Evolutionary conservation across 106 monocot species (phyloP), one percentile per base, ranked within the genome.

Genomic region (Dendrobium chrysotoxum): DNA sequence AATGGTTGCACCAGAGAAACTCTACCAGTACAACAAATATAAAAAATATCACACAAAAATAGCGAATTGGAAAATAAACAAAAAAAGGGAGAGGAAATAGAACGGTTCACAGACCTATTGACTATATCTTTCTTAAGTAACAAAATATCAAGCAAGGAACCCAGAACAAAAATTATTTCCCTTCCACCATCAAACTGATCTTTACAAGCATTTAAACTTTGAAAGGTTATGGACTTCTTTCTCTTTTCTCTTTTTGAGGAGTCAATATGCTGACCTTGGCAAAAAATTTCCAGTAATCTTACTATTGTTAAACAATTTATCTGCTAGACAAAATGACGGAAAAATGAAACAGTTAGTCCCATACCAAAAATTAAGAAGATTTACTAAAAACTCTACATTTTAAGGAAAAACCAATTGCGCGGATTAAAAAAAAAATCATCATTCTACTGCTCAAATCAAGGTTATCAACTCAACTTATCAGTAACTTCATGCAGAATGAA

Each of bases 121-220:
- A 82, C 47, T 10, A 93, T 82, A 75, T 99, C 79, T 78, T 93
- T 93, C 85, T 91, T 98, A 38, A 92, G 77, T 26, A 93, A 80
- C 31, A 95, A 55, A 40, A 99, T 82, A 71, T 99, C 95, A 57
- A 99, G 90, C 81, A 95, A 84, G 42, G 98, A 88, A n/a, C 83
- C 61, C 53, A 99, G 81, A 74, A 87, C 16, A 64, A 64, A 84
- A 80, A 93, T 47, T 20, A 18, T 75, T 41, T 67, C 79, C 66
- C 83, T 84, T 53, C 79, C 83, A 42, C 53, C 40, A 82, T 78
- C 46, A 78, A 80, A 75, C 7, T 61, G 25, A 75, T 86, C 77
- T 64, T 75, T 71, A 82, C 0, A 77, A 30, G 65, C 17, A 72
- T 45, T 28, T 75, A 45, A 85, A 26, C 38, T 76, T n/a, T 55